These are phyloP conservation scores for Fonsecaea multimorphosa DNA, from an alignment of 2,329 filamentous ascomycete genomes.

Conservation along the genomic window DNA sequence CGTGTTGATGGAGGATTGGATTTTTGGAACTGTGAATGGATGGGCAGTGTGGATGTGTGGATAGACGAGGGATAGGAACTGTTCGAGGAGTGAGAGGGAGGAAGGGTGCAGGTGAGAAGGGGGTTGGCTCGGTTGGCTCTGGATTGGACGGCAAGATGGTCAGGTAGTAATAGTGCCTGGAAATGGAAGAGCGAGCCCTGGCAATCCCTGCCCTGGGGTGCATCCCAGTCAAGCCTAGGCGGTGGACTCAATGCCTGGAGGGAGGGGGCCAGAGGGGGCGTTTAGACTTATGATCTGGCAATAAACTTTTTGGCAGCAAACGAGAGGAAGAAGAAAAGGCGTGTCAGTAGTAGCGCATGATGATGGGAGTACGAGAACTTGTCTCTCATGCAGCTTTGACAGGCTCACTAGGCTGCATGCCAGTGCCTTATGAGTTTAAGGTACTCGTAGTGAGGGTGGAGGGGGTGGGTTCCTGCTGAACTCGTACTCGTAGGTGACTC, in stretches of 20 bases:
- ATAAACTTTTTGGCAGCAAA: background rate
- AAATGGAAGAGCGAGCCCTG: conserved; percentile 2
- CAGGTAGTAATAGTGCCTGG: background rate
- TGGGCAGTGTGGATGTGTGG: conserved; percentile 3
- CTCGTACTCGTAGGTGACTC: background rate
- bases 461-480: background rate
- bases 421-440: too few species aligned
- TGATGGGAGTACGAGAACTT: background rate
- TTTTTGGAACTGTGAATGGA: conserved; percentile 1
- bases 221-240: background rate
- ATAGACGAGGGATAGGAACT: background rate
- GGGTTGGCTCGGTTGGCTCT: background rate
- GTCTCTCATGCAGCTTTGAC: background rate
- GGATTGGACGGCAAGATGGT: background rate
- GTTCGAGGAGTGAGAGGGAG: background rate
- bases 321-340: background rate
- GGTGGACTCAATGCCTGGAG: background rate
- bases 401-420: background rate
- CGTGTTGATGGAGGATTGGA: background rate
- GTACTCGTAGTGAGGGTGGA: background rate
- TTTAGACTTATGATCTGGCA: conserved; percentile 4
- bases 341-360: background rate
- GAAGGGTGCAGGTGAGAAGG: background rate
- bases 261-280: background rate
- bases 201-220: background rate